Conservation (phyloP, 2,329 filamentous ascomycete genomes). For the Fusarium lyarnte region DNA sequence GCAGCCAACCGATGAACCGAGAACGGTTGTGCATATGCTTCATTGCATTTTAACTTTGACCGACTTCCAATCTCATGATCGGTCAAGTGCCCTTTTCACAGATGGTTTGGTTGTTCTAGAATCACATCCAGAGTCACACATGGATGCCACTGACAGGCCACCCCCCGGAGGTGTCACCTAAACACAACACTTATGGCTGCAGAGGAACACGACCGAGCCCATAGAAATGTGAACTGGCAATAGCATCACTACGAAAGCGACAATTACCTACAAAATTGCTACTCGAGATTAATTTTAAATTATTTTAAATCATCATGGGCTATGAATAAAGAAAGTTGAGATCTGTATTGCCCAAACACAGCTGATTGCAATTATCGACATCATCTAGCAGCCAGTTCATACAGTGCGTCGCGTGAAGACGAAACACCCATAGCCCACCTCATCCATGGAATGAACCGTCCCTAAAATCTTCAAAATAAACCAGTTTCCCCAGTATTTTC, state of each 20-base stretch:
- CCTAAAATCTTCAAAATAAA: constrained; percentile 13
- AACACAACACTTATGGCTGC: neutral
- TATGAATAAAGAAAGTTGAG: neutral
- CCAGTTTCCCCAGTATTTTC: constrained; percentile 13
- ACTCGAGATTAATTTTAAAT: neutral
- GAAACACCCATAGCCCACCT: neutral
- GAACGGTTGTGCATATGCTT: constrained; percentile 4
- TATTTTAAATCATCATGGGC: neutral
- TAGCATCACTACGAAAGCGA: neutral
- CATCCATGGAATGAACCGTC: neutral
- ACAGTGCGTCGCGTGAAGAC: constrained; percentile 22
- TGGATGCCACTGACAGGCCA: neutral
- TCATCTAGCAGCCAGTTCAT: neutral
- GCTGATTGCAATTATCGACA: neutral
- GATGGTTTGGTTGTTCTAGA: neutral
- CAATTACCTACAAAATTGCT: no score
- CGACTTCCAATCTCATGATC: neutral
- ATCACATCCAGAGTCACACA: neutral
- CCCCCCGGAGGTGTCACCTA: neutral
- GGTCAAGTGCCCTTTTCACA: neutral
- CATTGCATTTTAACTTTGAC: neutral
- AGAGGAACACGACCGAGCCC: neutral
- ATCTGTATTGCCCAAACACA: neutral
- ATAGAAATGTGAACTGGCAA: neutral
- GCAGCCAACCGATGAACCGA: neutral